Evolutionary conservation across 306 rosid species (phyloP).

Genomic region (Lagenaria siceraria): DNA sequence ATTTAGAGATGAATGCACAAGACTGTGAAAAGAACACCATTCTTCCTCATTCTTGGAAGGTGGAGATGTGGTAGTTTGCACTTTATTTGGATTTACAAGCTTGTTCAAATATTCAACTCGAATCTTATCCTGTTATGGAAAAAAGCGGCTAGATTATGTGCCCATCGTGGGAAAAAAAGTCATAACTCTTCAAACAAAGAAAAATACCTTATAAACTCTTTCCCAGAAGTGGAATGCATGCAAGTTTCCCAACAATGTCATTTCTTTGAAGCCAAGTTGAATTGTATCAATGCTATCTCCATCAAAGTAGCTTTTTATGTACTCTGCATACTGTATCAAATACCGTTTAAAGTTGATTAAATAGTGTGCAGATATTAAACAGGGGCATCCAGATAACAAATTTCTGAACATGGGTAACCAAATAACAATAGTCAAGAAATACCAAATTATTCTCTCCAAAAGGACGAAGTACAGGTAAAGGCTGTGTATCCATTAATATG

Average conservation of each 20-base stretch:
- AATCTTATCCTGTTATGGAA: slow-evolving; percentile 40
- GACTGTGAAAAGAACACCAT: slow-evolving; percentile 66
- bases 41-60: slow-evolving; percentile 48
- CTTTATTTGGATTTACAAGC: slow-evolving; percentile 25
- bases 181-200: slow-evolving; percentile 6
- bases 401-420: neutral
- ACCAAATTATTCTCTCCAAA: slow-evolving; percentile 72
- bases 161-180: neutral
- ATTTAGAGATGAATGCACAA: slow-evolving; percentile 55
- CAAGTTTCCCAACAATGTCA: slow-evolving; percentile 39
- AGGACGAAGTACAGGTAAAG: slow-evolving; percentile 72
- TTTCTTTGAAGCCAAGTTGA: slow-evolving; percentile 44
- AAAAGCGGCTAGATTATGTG: slow-evolving; percentile 10
- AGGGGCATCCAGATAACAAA: neutral
- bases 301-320: slow-evolving; percentile 31
- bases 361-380: slow-evolving; percentile 15
- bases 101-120: slow-evolving; percentile 48
- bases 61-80: slow-evolving; percentile 16
- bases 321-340: slow-evolving; percentile 29
- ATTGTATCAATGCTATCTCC: slow-evolving; percentile 26
- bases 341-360: slow-evolving; percentile 8
- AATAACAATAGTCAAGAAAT: slow-evolving; percentile 14
- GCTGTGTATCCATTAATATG: slow-evolving; percentile 68
- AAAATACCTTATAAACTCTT: slow-evolving; percentile 60
- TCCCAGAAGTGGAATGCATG: slow-evolving; percentile 89